Base-by-base conservation (phyloP, 1,284 basidiomycete species). In the Sporisorium sorghi region DNA sequence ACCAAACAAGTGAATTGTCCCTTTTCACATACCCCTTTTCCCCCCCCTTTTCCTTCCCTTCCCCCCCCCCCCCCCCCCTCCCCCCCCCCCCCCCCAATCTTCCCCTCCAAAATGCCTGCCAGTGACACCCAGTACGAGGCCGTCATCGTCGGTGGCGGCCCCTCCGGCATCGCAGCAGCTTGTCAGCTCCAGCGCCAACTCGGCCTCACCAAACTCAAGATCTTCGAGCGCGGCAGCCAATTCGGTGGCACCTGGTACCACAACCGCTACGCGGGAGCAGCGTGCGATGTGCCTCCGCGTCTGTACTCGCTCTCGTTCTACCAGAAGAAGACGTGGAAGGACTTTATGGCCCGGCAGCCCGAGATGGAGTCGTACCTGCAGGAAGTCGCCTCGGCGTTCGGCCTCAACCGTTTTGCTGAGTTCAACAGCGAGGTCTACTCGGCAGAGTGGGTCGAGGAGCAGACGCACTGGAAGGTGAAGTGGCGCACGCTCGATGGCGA, bases 301-400 rank as follows among this genome's bases (percentile, higher is more conserved):
- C 76, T 81, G 33, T 81, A 81, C 59, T 76, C 73, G n/a, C 51
- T 67, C 35, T 71, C 54, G 8, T 72, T 62, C 46, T 46, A 69
- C 43, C 73, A 72, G 50, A 64, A 60, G 52, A 67, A 66, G 43
- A 40, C 32, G 4, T 72, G 68, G 69, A 43, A 55, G 5, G 49
- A 62, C 11, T 65, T 68, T 23, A 58, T 67, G 55, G 58, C 70
- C 11, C 39, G 33, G 6, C 70, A 76, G 39, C 35, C 51, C 47
- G 79, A 76, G 53, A 75, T 78, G 58, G 47, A 74, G 42, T 14
- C 26, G 11, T 78, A 79, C 49, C 51, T 78, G 24, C 37, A 66
- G 15, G 54, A 63, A 6, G 73, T 72, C 1, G 73, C 75, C 3
- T 9, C n/a, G 8, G 19, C 39, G 12, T 78, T 54, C 19, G 58